Percentiles rank a stretch among this genome's conserved stretches.
phyloP scores from a whole-genome alignment of 2,329 filamentous ascomycete species.

The Colletotrichum sp. region DNA sequence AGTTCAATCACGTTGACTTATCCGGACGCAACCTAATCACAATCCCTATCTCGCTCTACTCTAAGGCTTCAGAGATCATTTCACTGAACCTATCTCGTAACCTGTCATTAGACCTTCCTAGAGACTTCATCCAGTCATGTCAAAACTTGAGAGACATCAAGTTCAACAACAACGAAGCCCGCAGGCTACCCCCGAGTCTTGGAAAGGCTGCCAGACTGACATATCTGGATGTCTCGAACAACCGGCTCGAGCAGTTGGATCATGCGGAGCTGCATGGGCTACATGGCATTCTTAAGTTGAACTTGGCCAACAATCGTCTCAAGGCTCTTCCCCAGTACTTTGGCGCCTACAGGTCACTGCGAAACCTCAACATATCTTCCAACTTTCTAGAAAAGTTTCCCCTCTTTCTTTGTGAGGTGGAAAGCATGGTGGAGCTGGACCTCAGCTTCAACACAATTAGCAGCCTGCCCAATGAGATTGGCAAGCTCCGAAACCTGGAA shows the following conservation, averaged over 20 bases:
- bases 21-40: constrained; percentile 89
- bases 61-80: constrained; percentile 89
- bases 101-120: constrained; percentile 87
- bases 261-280: constrained; percentile 81
- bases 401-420: constrained; percentile 80
- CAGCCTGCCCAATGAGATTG: constrained; percentile 77
- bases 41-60: constrained; percentile 93
- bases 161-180: constrained; percentile 92
- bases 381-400: constrained; percentile 90
- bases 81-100: constrained; percentile 94
- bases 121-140: constrained; percentile 95
- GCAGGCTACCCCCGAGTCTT: constrained; percentile 83
- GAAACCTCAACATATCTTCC: constrained; percentile 90
- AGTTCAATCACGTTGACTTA: constrained; percentile 93
- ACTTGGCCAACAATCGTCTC: constrained; percentile 91
- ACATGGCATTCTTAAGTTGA: constrained; percentile 82
- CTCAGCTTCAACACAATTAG: constrained; percentile 95
- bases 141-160: constrained; percentile 93
- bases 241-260: constrained; percentile 85
- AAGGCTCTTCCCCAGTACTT: constrained; percentile 83
- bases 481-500: constrained; percentile 79
- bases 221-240: constrained; percentile 94
- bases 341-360: constrained; percentile 76
- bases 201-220: constrained; percentile 82
- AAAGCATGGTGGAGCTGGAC: constrained; percentile 88